Conservation (phyloP, 306 rosid species). For the Begonia peltatifolia region DNA sequence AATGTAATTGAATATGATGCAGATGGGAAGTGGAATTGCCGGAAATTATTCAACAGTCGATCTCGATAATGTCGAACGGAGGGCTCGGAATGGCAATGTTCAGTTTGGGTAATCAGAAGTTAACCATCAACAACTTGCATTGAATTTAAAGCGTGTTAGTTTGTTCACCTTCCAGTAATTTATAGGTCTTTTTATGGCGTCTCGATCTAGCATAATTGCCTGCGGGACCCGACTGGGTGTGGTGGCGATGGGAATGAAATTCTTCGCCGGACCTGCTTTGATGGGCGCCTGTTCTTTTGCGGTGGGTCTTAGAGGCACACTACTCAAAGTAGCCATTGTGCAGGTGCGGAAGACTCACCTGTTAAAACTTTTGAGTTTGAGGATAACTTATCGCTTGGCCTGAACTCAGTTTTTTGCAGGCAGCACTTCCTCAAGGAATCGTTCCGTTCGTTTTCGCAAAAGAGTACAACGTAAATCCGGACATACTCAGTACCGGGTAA, state of each 20-base stretch:
- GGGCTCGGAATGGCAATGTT: slow-evolving; percentile 97
- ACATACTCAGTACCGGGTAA: slow-evolving; percentile 79
- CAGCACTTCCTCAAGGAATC: slow-evolving; percentile 93
- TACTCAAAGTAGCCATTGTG: slow-evolving; percentile 58
- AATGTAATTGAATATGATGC: slow-evolving; percentile 12
- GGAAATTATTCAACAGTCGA: slow-evolving; percentile 45
- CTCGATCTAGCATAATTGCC: slow-evolving; percentile 49
- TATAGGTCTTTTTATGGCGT: slow-evolving; percentile 65
- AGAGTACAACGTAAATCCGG: slow-evolving; percentile 74
- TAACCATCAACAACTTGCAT: background rate
- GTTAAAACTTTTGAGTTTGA: no score
- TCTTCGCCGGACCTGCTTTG: slow-evolving; percentile 62
- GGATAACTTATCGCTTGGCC: no score
- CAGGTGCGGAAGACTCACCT: slow-evolving; percentile 29
- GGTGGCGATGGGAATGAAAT: slow-evolving; percentile 61
- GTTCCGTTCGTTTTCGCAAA: slow-evolving; percentile 93
- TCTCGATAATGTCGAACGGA: slow-evolving; percentile 50
- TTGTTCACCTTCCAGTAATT: background rate
- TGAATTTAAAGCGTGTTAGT: background rate
- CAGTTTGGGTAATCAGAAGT: slow-evolving; percentile 66
- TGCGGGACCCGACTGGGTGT: slow-evolving; percentile 52
- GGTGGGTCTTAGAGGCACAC: slow-evolving; percentile 43
- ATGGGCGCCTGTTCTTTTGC: slow-evolving; percentile 61
- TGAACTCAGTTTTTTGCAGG: slow-evolving; percentile 24
- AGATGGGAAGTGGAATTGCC: slow-evolving; percentile 83